Conservation (phyloP, 2,329 filamentous ascomycete species). For the Ramichloridium luteum region DNA sequence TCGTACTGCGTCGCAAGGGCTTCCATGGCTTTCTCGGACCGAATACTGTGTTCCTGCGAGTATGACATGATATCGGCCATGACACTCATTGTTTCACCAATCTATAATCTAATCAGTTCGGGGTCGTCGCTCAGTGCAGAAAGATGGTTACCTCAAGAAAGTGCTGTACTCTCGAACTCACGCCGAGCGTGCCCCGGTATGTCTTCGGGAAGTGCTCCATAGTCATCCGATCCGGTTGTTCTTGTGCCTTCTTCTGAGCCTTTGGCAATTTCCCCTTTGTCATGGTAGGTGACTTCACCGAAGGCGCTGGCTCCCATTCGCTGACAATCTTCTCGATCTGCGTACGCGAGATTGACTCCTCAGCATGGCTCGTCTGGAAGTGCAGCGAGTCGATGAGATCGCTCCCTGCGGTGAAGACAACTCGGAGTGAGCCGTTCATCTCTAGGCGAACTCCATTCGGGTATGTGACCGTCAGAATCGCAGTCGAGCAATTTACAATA, state of each 20-base stretch:
- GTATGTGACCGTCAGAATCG: slow-evolving; percentile 83
- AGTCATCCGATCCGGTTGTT: slow-evolving; percentile 32
- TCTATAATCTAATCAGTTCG: slow-evolving; percentile 28
- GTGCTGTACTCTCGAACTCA: slow-evolving; percentile 44
- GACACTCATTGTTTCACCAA: slow-evolving; percentile 52
- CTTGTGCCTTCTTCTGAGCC: slow-evolving; percentile 28
- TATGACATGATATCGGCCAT: slow-evolving; percentile 51
- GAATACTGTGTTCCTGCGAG: slow-evolving; percentile 41
- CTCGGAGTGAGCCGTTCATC: slow-evolving; percentile 55
- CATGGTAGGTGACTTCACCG: slow-evolving; percentile 38
- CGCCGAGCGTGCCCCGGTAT: slow-evolving; percentile 39
- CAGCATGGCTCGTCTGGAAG: slow-evolving; percentile 62
- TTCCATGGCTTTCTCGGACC: slow-evolving; percentile 43
- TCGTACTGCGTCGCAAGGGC: slow-evolving; percentile 38
- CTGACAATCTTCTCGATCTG: slow-evolving; percentile 37
- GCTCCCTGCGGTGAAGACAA: slow-evolving; percentile 58
- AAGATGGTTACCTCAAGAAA: slow-evolving; percentile 47
- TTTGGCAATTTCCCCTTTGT: slow-evolving; percentile 39
- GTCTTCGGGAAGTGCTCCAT: slow-evolving; percentile 34
- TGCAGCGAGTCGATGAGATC: slow-evolving; percentile 78
- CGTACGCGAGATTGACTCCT: slow-evolving; percentile 70
- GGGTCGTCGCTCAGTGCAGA: not conserved
- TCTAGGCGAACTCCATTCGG: slow-evolving; percentile 54
- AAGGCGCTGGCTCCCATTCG: slow-evolving; percentile 36
- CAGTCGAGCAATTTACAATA: slow-evolving; percentile 62